phyloP scores from a whole-genome alignment of 805 yeast genomes.

The Schizosaccharomyces cryophilus region DNA sequence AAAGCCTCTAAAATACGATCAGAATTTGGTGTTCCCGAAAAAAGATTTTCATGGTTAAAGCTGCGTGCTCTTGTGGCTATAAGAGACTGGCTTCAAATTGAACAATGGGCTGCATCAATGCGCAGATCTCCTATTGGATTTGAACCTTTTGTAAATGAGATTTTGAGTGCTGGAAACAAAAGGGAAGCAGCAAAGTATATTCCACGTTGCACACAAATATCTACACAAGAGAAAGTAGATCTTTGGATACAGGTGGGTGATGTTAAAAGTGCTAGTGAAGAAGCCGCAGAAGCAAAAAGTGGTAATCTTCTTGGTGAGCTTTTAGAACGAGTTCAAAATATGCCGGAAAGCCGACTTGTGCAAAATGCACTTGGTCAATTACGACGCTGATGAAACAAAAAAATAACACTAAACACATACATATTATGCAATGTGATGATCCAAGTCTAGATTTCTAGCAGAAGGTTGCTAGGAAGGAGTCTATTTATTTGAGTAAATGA shows the following conservation, averaged over 20 bases:
- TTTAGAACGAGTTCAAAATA: conserved; percentile 6
- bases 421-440: too few relatives aligned
- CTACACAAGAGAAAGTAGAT: conserved; percentile 23
- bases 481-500: too few relatives aligned
- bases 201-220: conserved; percentile 22
- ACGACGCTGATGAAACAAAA: not conserved
- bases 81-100: conserved; percentile 31
- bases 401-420: too few relatives aligned
- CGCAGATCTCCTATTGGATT: conserved; percentile 51
- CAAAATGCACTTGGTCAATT: not conserved
- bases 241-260: conserved; percentile 31
- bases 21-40: conserved; percentile 32
- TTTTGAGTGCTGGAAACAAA: conserved; percentile 28
- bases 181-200: conserved; percentile 39
- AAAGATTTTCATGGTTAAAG: conserved; percentile 30
- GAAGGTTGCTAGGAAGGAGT: too few relatives aligned
- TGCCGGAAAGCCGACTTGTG: not conserved
- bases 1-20: conserved; percentile 25
- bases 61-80: conserved; percentile 23
- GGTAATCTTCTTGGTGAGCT: conserved; percentile 7
- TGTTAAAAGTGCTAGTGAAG: conserved; percentile 11
- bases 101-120: conserved; percentile 22
- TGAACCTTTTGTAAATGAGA: conserved; percentile 32
- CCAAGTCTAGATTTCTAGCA: too few relatives aligned
- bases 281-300: conserved; percentile 13